Evolutionary conservation across 2,329 filamentous ascomycete species (phyloP), one percentile per base, ranked within the genome.

Genomic region (Pseudopithomyces maydicus): DNA sequence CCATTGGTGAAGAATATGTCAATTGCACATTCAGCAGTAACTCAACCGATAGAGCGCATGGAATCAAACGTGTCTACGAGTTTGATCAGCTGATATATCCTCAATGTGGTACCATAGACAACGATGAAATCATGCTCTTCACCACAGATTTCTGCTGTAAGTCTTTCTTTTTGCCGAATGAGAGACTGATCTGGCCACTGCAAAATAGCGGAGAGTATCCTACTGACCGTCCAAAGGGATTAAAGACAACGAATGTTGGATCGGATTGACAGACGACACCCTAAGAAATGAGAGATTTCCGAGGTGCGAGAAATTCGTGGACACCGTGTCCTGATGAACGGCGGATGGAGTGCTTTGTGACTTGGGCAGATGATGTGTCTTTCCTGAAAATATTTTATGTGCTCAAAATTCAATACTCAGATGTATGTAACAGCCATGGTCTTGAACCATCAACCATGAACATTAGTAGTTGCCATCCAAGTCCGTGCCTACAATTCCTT

Each of bases 1-100:
- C 52, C 5, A 55, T 58, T 33, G 52, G 56, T n/a, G 56, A 58
- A 19, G 56, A 58, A 35, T 58, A 58, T 22, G 56, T 55, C 8
- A 58, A 55, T 32, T 58, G 52, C 26, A 58, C 56, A 11, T 20
- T 22, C 15, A 52, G 33, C 35, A 45, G 36, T 22, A 41, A 29
- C 2, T 23, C 52, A 7, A 22, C 38, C 2, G 42, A 49, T 15
- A 43, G 45, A 15, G 35, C 52, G 26, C 29, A 42, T n/a, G 33
- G 39, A 29, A 35, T 54, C 12, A 35, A 15, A 14, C 20, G 44
- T 4, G 33, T 52, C 26, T 58, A 55, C 33, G 52, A 58, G 33
- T 58, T 58, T 32, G 45, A 41, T 15, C 56, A 58, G 38, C 26
- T 32, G 2, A 26, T 55, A 26, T 39, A 14, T 14, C 46, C 38